Evolutionary conservation across 1,284 basidiomycete species (phyloP), one percentile per base, ranked within the genome.

Genomic region (Phenoliferia sp.): DNA sequence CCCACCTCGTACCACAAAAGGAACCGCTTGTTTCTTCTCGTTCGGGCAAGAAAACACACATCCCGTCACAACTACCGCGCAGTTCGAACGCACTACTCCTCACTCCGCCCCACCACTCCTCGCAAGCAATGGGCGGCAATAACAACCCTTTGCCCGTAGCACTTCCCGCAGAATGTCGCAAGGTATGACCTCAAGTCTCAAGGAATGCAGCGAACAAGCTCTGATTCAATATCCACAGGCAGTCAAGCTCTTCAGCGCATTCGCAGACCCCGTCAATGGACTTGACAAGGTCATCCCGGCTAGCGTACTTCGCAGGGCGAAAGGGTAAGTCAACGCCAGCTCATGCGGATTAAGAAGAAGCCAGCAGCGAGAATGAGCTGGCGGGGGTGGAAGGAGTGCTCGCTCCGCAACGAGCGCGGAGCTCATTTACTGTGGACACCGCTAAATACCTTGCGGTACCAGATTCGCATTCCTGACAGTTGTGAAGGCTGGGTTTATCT

Each of bases 261-360:
- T 69, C 35, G 69, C 62, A 6, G 61, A 73, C 44, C 68, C 70
- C 3, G 36, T 54, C 15, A 69, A 70, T 7, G 72, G 67, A 4
- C 63, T 70, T 29, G 66, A 71, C 44, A 58, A 78, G 74, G 77
- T 83, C 68, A 78, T 84, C 54, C 82, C 82, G 0, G 77, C 79
- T 84, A 76, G 81, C 79, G 79, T 88, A 83, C 64, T 87, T 90
- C 92, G 10, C 88, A 86, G 77, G 92, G 57, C 57, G 1, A 35
- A 59, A 22, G 33, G 57, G 54, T 56, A n/a, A 56, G 54, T 28
- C 29, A 56, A n/a, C n/a, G n/a, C n/a, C n/a, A n/a, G n/a, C 39
- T 15, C n/a, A 48, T n/a, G 12, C 39, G 15, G 22, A 15, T 48
- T n/a, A 15, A 48, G 12, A 12, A 48, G 15, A 48, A 15, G 12